phyloP scores from a whole-genome alignment of 2,329 filamentous ascomycete genomes.

The Helminthosporium solani region DNA sequence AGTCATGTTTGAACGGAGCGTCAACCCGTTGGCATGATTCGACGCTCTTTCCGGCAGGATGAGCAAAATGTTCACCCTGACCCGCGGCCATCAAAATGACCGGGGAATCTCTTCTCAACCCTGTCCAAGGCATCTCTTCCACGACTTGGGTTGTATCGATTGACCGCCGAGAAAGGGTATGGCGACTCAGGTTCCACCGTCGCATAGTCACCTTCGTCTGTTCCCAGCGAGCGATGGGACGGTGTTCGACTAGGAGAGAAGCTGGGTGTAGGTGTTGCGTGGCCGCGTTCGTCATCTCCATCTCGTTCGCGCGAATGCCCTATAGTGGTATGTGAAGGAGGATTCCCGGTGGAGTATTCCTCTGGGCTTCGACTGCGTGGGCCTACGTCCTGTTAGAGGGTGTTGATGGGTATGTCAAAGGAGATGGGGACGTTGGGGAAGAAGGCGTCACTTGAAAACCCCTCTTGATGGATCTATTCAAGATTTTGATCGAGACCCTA shows the following conservation, averaged over 20 bases:
- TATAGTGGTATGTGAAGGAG: conserved; percentile 1
- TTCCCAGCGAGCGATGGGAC: conserved; percentile 6
- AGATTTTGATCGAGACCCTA: too few relatives aligned
- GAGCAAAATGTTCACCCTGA: neutral
- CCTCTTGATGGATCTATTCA: neutral
- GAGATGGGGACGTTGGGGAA: neutral
- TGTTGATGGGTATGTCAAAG: neutral
- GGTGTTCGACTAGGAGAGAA: conserved; percentile 6
- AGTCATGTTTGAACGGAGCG: too few relatives aligned
- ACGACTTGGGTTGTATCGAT: conserved; percentile 3
- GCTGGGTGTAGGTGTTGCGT: conserved; percentile 4
- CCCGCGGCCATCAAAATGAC: neutral
- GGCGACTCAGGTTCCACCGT: conserved; percentile 7
- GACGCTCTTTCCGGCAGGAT: neutral
- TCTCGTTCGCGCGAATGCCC: neutral
- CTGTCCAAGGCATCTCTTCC: neutral
- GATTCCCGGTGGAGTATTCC: neutral
- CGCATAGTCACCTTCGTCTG: conserved; percentile 5
- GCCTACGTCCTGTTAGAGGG: conserved; percentile 2
- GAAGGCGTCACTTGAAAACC: neutral
- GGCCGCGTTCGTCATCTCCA: neutral
- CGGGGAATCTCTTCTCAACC: conserved; percentile 1
- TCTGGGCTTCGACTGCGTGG: conserved; percentile 2
- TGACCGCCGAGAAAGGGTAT: conserved; percentile 6
- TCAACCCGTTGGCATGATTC: too few relatives aligned